Base-by-base conservation (phyloP, 495 filamentous ascomycete species). In the Bathelium albidoporum region DNA sequence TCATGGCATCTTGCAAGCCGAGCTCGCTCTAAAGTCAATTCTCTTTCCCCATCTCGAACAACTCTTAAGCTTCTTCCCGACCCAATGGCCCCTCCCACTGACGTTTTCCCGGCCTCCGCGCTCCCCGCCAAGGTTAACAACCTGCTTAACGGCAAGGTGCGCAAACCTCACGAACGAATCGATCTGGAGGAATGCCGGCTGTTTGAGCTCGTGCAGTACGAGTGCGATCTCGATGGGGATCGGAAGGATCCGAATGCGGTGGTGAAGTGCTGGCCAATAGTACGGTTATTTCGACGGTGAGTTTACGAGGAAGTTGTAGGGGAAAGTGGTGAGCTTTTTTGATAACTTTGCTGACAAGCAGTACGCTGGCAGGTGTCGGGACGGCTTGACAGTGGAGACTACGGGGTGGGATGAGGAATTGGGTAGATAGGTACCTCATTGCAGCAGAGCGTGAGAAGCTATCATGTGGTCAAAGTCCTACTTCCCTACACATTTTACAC, bases 271-370 rank as follows among this genome's bases (percentile, higher is more conserved):
- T 80, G 83, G 76, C 87, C 89, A 12, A 76, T 95, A 16, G 82
- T 89, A 71, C 80, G 89, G 70, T 80, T 89, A 68, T 95, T 95
- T 77, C 81, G 91, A 73, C 78, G 81, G 91, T 96, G 74, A 75
- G 86, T 68, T 68, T 44, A 61, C 58, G 61, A 29, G 32, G 45
- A 44, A n/a, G n/a, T 43, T 58, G 32, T 31, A 59, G 20, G 62
- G 22, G 43, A 20, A 41, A 18, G 34, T 11, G 49, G 7, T 62
- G 11, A 7, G 18, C 32, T 67, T 20, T 1, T 59, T 58, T 31
- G 58, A 32, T 22, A 55, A 31, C 29, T 60, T 63, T 68, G 67
- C 68, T 64, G 34, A 64, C 18, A 34, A 65, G 41, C 53, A 29
- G 44, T n/a, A 16, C 32, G 44, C 32, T 60, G 24, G 24, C 73